Evolutionary conservation across 1,284 basidiomycete genomes (phyloP).

Genomic region (Nidula niveotomentosa): DNA sequence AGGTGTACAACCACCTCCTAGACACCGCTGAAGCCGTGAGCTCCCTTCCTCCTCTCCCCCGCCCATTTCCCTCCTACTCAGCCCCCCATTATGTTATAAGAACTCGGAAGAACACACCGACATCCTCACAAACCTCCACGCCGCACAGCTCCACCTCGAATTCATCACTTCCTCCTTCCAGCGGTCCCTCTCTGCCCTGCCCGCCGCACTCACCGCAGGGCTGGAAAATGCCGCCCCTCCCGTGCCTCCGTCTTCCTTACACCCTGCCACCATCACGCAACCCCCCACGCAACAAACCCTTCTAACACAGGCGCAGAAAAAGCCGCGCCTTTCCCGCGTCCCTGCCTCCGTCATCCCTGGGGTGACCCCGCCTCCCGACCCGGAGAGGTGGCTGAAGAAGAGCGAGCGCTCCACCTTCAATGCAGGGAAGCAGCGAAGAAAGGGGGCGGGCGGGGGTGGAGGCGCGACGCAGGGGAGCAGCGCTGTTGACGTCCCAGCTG

Average conservation of each 20-base stretch:
- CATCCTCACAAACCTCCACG: constrained; percentile 79
- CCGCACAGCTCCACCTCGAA: constrained; percentile 77
- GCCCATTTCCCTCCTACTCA: constrained; percentile 6
- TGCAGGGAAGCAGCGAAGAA: constrained; percentile 44
- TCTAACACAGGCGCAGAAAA: constrained; percentile 34
- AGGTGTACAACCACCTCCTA: constrained; percentile 77
- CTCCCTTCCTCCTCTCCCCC: constrained; percentile 11
- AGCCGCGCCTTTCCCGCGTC: constrained; percentile 63
- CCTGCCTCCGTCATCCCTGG: constrained; percentile 72
- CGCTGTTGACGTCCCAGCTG: constrained; percentile 24
- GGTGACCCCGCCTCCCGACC: constrained; percentile 75
- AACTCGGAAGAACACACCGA: constrained; percentile 86
- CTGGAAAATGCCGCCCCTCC: constrained; percentile 62
- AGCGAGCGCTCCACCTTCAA: constrained; percentile 63
- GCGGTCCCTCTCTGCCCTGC: constrained; percentile 58
- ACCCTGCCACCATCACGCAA: constrained; percentile 11
- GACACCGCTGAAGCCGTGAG: constrained; percentile 73
- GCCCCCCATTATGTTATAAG: constrained; percentile 32
- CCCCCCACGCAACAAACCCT: constrained; percentile 23
- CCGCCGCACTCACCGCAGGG: constrained; percentile 44
- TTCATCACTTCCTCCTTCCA: constrained; percentile 76
- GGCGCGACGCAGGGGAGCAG: constrained; percentile 64
- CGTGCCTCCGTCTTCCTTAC: constrained; percentile 27
- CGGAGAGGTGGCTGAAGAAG: constrained; percentile 83
- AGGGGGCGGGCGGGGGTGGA: constrained; percentile 42